Percentiles rank a stretch among this genome's conserved stretches.
Evolutionary conservation across 1,284 basidiomycete species (phyloP).

Genomic region (Pholiota adiposa): DNA sequence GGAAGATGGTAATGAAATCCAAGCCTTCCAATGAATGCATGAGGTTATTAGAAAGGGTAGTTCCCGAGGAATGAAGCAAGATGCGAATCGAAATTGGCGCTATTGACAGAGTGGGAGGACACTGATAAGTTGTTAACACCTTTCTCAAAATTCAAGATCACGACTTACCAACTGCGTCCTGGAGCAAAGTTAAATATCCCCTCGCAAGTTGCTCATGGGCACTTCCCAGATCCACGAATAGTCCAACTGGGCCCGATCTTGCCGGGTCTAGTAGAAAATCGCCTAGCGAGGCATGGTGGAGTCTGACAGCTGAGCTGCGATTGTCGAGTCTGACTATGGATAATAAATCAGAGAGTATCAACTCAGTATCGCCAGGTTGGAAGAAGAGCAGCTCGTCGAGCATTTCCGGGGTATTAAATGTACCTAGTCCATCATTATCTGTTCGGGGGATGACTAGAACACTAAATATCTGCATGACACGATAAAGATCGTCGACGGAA

Average conservation of each 20-base stretch:
- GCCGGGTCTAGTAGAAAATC: conserved; percentile 19
- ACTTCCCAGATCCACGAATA: conserved; percentile 6
- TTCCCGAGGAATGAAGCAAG: neutral
- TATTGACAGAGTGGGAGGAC: neutral
- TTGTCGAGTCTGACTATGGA: conserved; percentile 7
- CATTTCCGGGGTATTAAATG: conserved; percentile 7
- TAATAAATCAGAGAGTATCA: conserved; percentile 9
- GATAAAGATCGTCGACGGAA: conserved; percentile 3
- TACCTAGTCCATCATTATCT: neutral
- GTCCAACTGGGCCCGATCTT: conserved; percentile 1
- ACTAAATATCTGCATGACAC: conserved; percentile 9
- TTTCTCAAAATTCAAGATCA: neutral
- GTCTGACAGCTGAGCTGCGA: neutral
- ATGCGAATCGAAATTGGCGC: neutral
- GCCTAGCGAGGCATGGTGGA: conserved; percentile 17
- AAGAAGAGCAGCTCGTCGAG: conserved; percentile 5
- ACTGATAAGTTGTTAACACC: neutral
- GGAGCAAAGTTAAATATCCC: conserved; percentile 2
- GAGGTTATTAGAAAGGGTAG: neutral
- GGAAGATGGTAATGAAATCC: neutral
- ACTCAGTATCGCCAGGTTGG: conserved; percentile 5
- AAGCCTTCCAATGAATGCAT: neutral
- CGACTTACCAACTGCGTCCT: neutral
- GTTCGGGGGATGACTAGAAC: conserved; percentile 1
- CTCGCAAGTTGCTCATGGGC: conserved; percentile 5